Evolutionary conservation across 768 basidiomycete species (phyloP).

Genomic region (Hydnum rufescens): DNA sequence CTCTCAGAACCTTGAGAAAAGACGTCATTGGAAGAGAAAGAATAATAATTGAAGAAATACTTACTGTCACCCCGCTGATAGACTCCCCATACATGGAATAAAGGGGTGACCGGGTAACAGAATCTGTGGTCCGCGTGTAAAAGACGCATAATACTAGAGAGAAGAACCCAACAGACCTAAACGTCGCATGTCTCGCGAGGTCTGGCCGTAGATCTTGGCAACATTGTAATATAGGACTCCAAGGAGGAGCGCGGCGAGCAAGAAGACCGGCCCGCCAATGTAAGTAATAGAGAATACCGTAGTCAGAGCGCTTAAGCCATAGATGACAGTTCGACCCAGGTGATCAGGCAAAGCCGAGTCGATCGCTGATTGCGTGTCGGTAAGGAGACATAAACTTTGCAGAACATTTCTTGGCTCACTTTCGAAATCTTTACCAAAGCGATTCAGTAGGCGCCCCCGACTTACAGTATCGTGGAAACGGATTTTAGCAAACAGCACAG

Average conservation of each 20-base stretch:
- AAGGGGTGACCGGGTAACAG: slow-evolving; percentile 29
- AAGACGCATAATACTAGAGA: too few species aligned
- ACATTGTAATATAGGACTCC: slow-evolving; percentile 47
- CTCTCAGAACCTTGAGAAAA: slow-evolving; percentile 30
- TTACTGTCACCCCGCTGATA: slow-evolving; percentile 19
- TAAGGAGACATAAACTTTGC: slow-evolving; percentile 6
- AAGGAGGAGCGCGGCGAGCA: slow-evolving; percentile 36
- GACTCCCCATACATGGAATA: slow-evolving; percentile 34
- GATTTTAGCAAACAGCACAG: slow-evolving; percentile 71
- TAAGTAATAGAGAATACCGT: slow-evolving; percentile 51
- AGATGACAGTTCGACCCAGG: slow-evolving; percentile 60
- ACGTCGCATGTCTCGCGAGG: slow-evolving; percentile 69
- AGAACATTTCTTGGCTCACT: slow-evolving; percentile 23
- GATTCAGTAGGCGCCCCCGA: slow-evolving; percentile 61
- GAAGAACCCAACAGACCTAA: slow-evolving; percentile 8
- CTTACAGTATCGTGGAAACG: slow-evolving; percentile 88
- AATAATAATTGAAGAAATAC: neutral
- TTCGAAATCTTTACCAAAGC: slow-evolving; percentile 85
- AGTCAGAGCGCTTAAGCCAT: slow-evolving; percentile 45
- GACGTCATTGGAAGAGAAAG: slow-evolving; percentile 18
- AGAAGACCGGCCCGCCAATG: slow-evolving; percentile 61
- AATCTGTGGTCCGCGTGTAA: too few species aligned
- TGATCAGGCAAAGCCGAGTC: slow-evolving; percentile 72
- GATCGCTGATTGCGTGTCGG: too few species aligned
- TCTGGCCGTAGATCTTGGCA: slow-evolving; percentile 51